Conservation (phyloP, 805 yeast species). For the Blastobotrys chiropterorum region DNA sequence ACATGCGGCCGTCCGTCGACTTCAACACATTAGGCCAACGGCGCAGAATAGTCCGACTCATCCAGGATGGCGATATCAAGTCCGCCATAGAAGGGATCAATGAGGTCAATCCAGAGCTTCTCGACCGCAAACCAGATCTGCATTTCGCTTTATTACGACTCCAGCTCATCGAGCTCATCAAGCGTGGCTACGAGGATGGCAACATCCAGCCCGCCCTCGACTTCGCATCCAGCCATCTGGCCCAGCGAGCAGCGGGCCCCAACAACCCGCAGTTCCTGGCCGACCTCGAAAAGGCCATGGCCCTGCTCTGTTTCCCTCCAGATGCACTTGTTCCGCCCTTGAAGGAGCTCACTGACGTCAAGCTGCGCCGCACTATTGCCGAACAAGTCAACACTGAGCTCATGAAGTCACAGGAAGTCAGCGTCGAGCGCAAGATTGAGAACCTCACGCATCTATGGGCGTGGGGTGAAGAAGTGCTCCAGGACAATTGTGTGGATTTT, state of each 20-base stretch:
- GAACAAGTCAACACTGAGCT: conserved; percentile 64
- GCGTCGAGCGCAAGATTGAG: conserved; percentile 38
- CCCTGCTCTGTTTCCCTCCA: conserved; percentile 52
- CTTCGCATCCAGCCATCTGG: conserved; percentile 39
- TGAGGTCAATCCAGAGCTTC: conserved; percentile 53
- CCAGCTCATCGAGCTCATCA: conserved; percentile 74
- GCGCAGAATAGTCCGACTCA: conserved; percentile 44
- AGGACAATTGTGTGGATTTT: conserved; percentile 33
- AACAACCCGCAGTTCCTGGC: conserved; percentile 51
- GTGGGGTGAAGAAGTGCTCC: conserved; percentile 51
- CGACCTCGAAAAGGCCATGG: conserved; percentile 79
- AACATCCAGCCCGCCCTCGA: conserved; percentile 25
- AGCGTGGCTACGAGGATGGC: conserved; percentile 38
- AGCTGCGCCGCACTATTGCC: conserved; percentile 60
- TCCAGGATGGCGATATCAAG: conserved; percentile 56
- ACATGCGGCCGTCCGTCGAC: conserved; percentile 32
- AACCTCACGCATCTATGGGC: conserved; percentile 56
- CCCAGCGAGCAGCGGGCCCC: conserved; percentile 43
- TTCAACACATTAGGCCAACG: conserved; percentile 48
- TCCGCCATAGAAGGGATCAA: conserved; percentile 52
- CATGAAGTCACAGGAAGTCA: conserved; percentile 35
- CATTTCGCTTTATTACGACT: conserved; percentile 70
- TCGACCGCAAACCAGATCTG: conserved; percentile 56
- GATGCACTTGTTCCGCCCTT: conserved; percentile 37
- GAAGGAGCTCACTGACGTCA: conserved; percentile 49